These are phyloP conservation scores for Populus alba DNA, from an alignment of 345 rosid species.

Conservation along the genomic window DNA sequence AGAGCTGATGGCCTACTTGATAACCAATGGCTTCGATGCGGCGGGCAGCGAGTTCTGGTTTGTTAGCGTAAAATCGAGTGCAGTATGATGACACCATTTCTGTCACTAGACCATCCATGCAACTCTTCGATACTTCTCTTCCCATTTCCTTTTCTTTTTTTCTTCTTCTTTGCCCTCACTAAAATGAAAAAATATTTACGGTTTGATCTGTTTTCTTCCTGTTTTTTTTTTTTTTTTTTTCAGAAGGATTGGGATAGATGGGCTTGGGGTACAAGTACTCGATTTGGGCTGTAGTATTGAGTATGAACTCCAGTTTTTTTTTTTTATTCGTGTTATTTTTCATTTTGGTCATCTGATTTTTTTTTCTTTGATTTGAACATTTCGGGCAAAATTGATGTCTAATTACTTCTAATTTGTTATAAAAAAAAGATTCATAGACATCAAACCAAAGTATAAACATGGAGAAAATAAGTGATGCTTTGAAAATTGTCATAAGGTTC, in stretches of 20 bases:
- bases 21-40: conserved; percentile 98
- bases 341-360: no score
- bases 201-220: not conserved
- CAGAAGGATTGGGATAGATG: not conserved
- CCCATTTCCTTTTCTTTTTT: conserved; percentile 38
- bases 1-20: conserved; percentile 99
- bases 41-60: conserved; percentile 97
- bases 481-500: no score
- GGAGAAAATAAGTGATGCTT: no score
- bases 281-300: not conserved
- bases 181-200: not conserved
- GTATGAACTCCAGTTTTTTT: not conserved
- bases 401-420: no score
- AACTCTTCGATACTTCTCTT: conserved; percentile 93
- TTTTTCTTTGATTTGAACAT: no score
- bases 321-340: no score
- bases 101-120: conserved; percentile 71
- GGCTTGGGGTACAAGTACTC: not conserved
- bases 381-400: no score
- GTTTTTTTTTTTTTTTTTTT: not conserved
- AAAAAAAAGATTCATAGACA: no score
- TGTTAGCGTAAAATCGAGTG: conserved; percentile 74
- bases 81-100: conserved; percentile 88
- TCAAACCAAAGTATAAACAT: no score
- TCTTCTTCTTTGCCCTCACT: not conserved